A percentile compares a stretch with the other conserved stretches of the same genome.
phyloP scores from a whole-genome alignment of 768 basidiomycete species.

The Trametes meyenii region DNA sequence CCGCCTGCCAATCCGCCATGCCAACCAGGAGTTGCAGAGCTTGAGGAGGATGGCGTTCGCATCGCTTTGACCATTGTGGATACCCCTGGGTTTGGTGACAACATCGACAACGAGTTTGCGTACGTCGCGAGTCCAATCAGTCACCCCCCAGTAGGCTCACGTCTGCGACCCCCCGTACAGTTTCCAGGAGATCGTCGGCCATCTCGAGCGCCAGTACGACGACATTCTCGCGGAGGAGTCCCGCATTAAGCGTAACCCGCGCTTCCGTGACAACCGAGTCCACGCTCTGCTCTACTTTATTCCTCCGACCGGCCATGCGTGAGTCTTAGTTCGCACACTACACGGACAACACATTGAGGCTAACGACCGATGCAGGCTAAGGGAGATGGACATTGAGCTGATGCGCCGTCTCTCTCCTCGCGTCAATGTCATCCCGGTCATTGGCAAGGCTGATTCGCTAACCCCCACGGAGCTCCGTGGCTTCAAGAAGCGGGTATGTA shows the following conservation, averaged over 20 bases:
- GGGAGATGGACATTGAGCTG: constrained; percentile 98
- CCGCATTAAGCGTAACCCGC: constrained; percentile 98
- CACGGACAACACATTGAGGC: neutral
- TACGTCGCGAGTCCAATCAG: constrained; percentile 45
- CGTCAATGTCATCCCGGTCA: constrained; percentile 98
- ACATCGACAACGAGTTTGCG: constrained; percentile 99
- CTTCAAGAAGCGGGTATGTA: constrained; percentile 89
- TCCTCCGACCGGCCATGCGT: constrained; percentile 97
- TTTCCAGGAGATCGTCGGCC: constrained; percentile 95
- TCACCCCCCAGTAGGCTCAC: neutral
- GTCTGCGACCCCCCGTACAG: constrained; percentile 43
- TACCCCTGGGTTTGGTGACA: constrained; percentile 98
- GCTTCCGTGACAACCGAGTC: constrained; percentile 97
- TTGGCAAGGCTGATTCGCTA: constrained; percentile 94
- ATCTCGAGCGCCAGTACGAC: constrained; percentile 98
- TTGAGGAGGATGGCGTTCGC: constrained; percentile 98
- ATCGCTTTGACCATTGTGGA: constrained; percentile 98
- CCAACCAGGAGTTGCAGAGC: constrained; percentile 53
- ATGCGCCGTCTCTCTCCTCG: constrained; percentile 98
- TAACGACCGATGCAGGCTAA: constrained; percentile 54
- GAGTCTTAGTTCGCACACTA: constrained; percentile 40
- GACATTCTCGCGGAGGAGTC: constrained; percentile 98
- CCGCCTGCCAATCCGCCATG: neutral
- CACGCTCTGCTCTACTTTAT: constrained; percentile 98
- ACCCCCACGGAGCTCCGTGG: constrained; percentile 91